Conservation (phyloP, 75 land plant species). For the Sequoia sempervirens region DNA sequence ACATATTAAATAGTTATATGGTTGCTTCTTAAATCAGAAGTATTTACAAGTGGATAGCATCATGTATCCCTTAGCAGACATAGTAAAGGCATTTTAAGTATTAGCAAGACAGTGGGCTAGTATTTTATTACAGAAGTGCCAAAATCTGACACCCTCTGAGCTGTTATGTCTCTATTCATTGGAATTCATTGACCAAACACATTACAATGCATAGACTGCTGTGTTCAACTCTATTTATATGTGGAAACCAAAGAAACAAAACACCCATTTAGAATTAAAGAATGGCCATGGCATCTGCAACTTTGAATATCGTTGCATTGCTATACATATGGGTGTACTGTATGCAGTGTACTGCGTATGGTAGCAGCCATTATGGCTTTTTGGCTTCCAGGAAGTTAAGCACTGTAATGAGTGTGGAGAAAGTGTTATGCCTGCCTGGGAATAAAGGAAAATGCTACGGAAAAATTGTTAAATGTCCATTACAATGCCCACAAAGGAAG, state of each 20-base stretch:
- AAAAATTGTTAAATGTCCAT: slow-evolving; percentile 17
- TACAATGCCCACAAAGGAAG: slow-evolving; percentile 28
- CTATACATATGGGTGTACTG: not conserved
- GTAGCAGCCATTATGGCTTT: not conserved
- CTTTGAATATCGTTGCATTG: not conserved
- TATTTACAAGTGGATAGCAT: not conserved
- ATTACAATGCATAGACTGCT: not conserved
- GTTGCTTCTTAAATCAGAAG: no score
- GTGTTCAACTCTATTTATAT: not conserved
- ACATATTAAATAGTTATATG: no score
- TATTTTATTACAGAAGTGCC: not conserved
- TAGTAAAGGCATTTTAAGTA: not conserved
- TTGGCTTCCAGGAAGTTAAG: no score
- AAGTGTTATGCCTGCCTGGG: not conserved
- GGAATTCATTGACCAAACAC: not conserved
- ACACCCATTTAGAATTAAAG: not conserved
- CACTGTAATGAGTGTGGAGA: not conserved
- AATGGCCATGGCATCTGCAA: not conserved
- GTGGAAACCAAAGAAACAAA: not conserved
- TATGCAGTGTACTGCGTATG: not conserved
- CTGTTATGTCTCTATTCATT: not conserved
- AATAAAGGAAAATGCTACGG: not conserved
- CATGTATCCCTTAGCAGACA: not conserved
- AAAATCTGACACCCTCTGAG: not conserved
- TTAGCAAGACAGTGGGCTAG: not conserved